These are phyloP conservation scores for Rhododendron griersonianum DNA, from an alignment of 148 eudicot genomes.

Conservation along the genomic window DNA sequence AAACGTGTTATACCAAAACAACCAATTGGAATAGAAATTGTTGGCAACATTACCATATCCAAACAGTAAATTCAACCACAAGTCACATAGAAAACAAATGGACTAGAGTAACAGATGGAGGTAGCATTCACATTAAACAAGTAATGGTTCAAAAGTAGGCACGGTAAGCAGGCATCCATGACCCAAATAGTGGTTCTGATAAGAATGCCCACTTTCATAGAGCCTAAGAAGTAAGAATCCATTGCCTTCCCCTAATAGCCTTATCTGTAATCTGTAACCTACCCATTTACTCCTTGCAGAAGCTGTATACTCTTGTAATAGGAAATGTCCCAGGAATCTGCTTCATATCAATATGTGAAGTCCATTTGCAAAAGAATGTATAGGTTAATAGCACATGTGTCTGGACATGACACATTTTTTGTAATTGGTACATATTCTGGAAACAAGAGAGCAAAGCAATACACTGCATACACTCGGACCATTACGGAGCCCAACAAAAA, in stretches of 20 bases:
- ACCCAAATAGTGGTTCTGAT: background rate
- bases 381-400: background rate
- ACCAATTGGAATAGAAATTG: background rate
- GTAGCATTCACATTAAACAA: background rate
- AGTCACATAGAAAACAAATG: background rate
- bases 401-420: background rate
- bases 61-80: background rate
- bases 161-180: conserved; percentile 1
- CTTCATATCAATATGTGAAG: background rate
- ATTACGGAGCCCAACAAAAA: background rate
- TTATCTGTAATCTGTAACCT: background rate
- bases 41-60: background rate
- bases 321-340: background rate
- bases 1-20: background rate
- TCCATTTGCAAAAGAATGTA: background rate
- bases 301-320: background rate
- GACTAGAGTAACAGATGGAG: background rate
- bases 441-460: background rate
- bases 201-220: background rate
- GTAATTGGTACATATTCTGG: background rate
- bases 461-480: background rate
- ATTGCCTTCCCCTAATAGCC: background rate
- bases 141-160: background rate
- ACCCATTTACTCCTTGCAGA: background rate
- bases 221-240: background rate